Base-by-base conservation (phyloP, 73 alveolate species). In the Blepharisma japonicum region DNA sequence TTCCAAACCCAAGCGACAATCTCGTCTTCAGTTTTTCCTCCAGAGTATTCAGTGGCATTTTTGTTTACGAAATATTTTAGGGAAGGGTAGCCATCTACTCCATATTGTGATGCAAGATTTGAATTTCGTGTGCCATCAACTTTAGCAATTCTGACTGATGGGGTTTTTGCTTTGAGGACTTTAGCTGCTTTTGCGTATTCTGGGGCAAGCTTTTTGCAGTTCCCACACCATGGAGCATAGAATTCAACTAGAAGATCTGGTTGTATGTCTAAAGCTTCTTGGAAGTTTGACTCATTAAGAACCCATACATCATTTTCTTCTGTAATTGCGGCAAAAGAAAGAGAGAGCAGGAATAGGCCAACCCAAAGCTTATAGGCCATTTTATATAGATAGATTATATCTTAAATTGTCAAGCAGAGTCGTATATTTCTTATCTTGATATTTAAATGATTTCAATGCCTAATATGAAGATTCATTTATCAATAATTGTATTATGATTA, bases 121-220 rank as follows among this genome's bases (percentile, higher is more conserved):
- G 84, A 81, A 78, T 94, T 83, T 38, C 68, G 95, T 48, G 99
- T 94, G 56, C 97, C 98, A 85, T 96, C 99, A 56, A 96, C 95
- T 89, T 94, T 92, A 53, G 99, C 99, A 7, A 96, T 74, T 48
- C 71, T 71, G 86, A 86, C 82, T 6, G 88, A 81, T 68, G 93
- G 87, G 67, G 81, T 90, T 78, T 89, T 89, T 49, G 85, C 71
- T 66, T 86, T 88, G 25, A 95, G 90, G 42, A 77, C 88, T 45
- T 79, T 86, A 21, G 98, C 98, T 27, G 99, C 99, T 72, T 93
- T 90, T 72, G 92, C 94, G 78, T 89, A 95, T 80, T 94, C 98
- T 53, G 99, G 99, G 78, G 97, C 97, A 71, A 95, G 94, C 68
- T 86, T 86, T 91, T 95, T 95, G 92, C 99, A 95, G 78, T 95